Evolutionary conservation across 2,329 filamentous ascomycete species (phyloP).

Genomic region (Berkeleyomyces basicola): DNA sequence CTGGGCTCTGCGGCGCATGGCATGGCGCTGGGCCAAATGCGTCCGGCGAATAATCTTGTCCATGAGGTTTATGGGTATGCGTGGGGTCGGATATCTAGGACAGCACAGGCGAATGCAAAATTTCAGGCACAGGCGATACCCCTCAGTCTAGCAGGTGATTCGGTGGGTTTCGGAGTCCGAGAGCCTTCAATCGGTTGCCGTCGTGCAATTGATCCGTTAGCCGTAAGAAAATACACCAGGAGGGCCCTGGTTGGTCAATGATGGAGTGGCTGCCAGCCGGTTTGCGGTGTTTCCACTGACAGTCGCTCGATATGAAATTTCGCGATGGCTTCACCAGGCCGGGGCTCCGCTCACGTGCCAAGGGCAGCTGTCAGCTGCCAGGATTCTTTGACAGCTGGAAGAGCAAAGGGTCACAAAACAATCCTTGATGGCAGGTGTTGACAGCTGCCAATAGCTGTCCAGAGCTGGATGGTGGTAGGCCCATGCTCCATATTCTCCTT

Average conservation of each 20-base stretch:
- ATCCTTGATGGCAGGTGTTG: background rate
- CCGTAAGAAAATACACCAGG: background rate
- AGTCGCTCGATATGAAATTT: conserved; percentile 10
- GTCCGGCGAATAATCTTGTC: conserved; percentile 55
- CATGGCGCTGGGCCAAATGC: conserved; percentile 49
- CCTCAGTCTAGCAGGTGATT: background rate
- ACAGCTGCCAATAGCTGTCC: background rate
- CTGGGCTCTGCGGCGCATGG: conserved; percentile 28
- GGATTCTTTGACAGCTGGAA: background rate
- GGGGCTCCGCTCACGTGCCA: conserved; percentile 11
- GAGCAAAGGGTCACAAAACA: no score
- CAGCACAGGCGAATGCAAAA: background rate
- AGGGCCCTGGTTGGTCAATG: conserved; percentile 5
- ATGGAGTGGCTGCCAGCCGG: background rate
- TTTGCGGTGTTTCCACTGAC: background rate
- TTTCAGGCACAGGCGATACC: background rate
- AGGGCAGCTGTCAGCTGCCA: background rate
- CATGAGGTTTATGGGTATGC: conserved; percentile 29
- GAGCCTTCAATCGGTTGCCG: background rate
- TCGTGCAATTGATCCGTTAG: background rate
- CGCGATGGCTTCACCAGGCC: conserved; percentile 9
- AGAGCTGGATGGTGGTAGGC: background rate
- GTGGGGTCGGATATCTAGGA: background rate
- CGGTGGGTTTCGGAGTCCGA: background rate
- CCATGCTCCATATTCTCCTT: background rate